phyloP scores from a whole-genome alignment of 352 stramenopile genomes.

The Phytophthora pisi region DNA sequence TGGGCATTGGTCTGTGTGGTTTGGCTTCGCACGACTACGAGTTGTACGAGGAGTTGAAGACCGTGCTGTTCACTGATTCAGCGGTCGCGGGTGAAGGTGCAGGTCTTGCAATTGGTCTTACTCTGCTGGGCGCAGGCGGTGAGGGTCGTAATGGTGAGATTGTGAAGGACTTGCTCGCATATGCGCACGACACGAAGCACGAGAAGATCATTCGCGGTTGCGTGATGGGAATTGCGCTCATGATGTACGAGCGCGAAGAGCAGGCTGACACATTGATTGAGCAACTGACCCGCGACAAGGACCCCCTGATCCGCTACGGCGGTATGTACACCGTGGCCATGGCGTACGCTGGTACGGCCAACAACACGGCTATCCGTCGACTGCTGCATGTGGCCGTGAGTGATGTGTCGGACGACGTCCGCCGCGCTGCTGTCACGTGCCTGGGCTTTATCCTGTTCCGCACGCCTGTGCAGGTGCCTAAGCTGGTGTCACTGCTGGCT shows the following conservation, averaged over 20 bases:
- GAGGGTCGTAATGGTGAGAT: constrained; percentile 85
- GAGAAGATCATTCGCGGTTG: constrained; percentile 99
- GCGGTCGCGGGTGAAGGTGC: constrained; percentile 97
- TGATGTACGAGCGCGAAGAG: constrained; percentile 98
- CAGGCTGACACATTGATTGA: constrained; percentile 97
- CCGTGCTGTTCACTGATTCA: constrained; percentile 97
- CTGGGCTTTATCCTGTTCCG: constrained; percentile 99
- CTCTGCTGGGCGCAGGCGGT: constrained; percentile 94
- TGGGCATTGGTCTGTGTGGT: constrained; percentile 96
- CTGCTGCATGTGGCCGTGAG: constrained; percentile 98
- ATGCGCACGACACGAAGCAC: constrained; percentile 98
- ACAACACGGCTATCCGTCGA: constrained; percentile 96
- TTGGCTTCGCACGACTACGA: constrained; percentile 95
- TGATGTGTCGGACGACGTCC: constrained; percentile 99
- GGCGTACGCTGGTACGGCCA: constrained; percentile 97
- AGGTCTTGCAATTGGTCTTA: constrained; percentile 97
- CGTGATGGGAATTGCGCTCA: constrained; percentile 98
- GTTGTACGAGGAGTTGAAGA: constrained; percentile 97
- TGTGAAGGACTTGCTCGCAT: constrained; percentile 95
- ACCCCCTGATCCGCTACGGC: constrained; percentile 98
- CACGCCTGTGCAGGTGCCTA: constrained; percentile 93
- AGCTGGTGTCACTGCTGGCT: constrained; percentile 94
- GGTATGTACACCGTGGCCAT: constrained; percentile 98
- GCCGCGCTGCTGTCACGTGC: constrained; percentile 96
- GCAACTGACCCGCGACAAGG: constrained; percentile 96